Evolutionary conservation across 1,139 yeast species (phyloP).

Genomic region (Arxiozyma telluris): DNA sequence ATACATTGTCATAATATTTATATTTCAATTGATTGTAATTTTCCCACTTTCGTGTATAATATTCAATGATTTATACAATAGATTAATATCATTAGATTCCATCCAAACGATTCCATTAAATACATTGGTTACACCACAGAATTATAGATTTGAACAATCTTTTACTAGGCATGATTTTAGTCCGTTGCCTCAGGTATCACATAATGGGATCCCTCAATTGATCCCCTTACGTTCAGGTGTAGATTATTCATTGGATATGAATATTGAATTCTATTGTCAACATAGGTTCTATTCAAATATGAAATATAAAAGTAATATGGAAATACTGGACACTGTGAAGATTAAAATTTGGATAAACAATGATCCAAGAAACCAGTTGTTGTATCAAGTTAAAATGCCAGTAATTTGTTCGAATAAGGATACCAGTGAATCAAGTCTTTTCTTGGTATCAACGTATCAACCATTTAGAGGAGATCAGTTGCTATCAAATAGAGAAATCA

Average conservation of each 20-base stretch:
- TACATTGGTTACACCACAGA: constrained; percentile 5
- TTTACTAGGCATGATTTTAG: constrained; percentile 12
- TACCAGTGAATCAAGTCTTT: constrained; percentile 1
- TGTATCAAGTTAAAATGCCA: constrained; percentile 1
- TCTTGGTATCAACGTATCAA: background rate
- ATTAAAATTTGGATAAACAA: background rate
- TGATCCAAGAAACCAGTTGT: background rate
- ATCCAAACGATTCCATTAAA: constrained; percentile 18
- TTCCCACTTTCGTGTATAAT: constrained; percentile 24
- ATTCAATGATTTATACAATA: constrained; percentile 25
- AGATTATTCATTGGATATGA: constrained; percentile 20
- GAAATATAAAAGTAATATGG: background rate
- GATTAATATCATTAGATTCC: constrained; percentile 25
- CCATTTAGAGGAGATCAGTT: background rate
- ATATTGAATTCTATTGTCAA: constrained; percentile 18
- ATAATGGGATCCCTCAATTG: constrained; percentile 20
- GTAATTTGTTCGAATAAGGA: constrained; percentile 2
- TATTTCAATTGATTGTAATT: constrained; percentile 20
- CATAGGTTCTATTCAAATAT: background rate
- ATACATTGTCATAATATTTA: constrained; percentile 14
- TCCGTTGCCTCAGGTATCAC: constrained; percentile 12
- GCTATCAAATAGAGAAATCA: background rate
- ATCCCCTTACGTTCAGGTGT: constrained; percentile 19
- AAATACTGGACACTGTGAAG: background rate
- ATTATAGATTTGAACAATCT: constrained; percentile 8